Conservation (phyloP, 331 rosid species). For the Telfairia occidentalis region DNA sequence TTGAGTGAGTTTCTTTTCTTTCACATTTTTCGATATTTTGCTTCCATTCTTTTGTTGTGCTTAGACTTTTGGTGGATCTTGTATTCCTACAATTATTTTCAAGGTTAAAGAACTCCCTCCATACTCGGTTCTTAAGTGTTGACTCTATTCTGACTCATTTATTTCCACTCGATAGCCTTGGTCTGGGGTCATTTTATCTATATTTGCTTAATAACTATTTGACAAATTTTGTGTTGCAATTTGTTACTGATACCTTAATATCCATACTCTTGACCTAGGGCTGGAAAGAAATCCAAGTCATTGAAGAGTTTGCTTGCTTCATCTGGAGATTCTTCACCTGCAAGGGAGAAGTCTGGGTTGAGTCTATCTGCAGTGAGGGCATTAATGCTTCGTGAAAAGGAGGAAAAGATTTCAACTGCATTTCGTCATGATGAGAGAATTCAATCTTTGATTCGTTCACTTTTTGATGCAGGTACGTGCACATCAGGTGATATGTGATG, state of each 20-base stretch:
- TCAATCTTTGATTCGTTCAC: conserved; percentile 43
- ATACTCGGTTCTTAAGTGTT: not conserved
- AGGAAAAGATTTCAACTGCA: conserved; percentile 48
- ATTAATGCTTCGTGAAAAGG: conserved; percentile 76
- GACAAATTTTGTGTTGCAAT: not conserved
- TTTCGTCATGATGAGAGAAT: conserved; percentile 54
- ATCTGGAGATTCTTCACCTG: conserved; percentile 58
- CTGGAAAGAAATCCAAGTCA: conserved; percentile 66
- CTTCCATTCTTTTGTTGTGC: conserved; percentile 16
- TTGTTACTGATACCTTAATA: conserved; percentile 14
- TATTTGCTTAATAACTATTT: not conserved
- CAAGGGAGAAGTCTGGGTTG: conserved; percentile 59
- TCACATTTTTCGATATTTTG: conserved; percentile 10
- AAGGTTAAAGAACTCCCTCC: not conserved
- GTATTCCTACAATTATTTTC: not conserved
- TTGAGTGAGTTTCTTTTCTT: conserved; percentile 59
- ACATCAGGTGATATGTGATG: conserved; percentile 22
- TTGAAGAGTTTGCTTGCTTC: conserved; percentile 61
- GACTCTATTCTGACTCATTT: not conserved
- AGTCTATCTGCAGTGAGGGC: conserved; percentile 75
- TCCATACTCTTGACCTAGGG: conserved; percentile 43
- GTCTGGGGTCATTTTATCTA: not conserved
- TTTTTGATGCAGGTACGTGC: conserved; percentile 79
- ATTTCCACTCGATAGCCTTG: not conserved
- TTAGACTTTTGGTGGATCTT: not conserved